Base-by-base conservation (phyloP, 805 yeast species). In the Candida koratica region DNA sequence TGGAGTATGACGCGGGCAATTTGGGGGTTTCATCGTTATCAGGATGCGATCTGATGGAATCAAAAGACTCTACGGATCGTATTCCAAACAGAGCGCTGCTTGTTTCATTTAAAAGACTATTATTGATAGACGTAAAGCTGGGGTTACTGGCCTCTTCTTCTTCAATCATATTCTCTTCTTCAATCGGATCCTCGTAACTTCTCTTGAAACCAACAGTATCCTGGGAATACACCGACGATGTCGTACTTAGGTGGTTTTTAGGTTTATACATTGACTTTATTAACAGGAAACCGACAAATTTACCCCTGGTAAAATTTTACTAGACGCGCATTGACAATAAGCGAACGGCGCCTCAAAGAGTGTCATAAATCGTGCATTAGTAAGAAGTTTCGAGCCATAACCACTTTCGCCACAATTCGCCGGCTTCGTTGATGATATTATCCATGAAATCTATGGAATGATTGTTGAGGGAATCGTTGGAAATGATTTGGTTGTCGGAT, bases 371-470 rank as follows among this genome's bases (percentile, higher is more conserved):
- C 36, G 30, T 32, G 25, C 25, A 32, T 32, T 25, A 32, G 24
- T 9, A 24, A 24, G 9, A 8, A 25, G 13, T 36, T 41, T 66
- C 72, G 44, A 55, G 46, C 67, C 67, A 84, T 25, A 84, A 61
- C 85, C 90, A 84, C 49, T 79, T 81, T 45, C 96, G 68, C 95
- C 95, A 86, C 28, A 84, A 66, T 51, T 86, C 95, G 20, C 95
- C 95, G 2, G 94, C 89, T 54, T 81, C 89, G 37, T 66, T 62
- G 28, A 85, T 69, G 18, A 86, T 70, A 45, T 80, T 81, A 51
- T 84, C 88, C 54, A 86, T 81, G 46, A 83, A 86, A 44, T 72
- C 74, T 26, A 69, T 61, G 6, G 44, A 31, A 23, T 74, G 75
- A 38, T 63, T 47, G 29, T 45, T 48, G 16, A 32, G 27, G 3